These are phyloP conservation scores for Ottelia alismoides DNA, from an alignment of 106 monocot genomes.

Conservation along the genomic window DNA sequence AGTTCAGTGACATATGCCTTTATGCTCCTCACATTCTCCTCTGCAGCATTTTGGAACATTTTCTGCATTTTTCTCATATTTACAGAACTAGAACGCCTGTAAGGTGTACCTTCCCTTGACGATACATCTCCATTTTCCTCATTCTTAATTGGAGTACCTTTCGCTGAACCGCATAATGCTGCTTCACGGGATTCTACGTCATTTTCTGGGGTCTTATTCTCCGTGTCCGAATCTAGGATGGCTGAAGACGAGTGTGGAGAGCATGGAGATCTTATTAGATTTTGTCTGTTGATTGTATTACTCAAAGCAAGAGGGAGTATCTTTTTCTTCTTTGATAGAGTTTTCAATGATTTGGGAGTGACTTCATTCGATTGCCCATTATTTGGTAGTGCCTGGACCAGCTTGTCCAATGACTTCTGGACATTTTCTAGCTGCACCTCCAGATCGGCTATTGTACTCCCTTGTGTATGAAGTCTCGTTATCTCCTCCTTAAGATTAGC, in stretches of 20 bases:
- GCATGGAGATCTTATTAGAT: conserved; percentile 66
- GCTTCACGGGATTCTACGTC: conserved; percentile 13
- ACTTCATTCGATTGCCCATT: conserved; percentile 9
- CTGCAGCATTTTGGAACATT: conserved; percentile 92
- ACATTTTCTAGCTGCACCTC: conserved; percentile 89
- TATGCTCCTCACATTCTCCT: conserved; percentile 84
- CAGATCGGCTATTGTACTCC: conserved; percentile 59
- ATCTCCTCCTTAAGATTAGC: conserved; percentile 83
- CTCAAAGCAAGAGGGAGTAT: conserved; percentile 50
- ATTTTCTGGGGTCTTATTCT: conserved; percentile 54
- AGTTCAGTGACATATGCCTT: conserved; percentile 89
- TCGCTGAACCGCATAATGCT: conserved; percentile 22
- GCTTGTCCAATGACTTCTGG: conserved; percentile 78
- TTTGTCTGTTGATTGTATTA: conserved; percentile 26
- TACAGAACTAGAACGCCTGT: conserved; percentile 64
- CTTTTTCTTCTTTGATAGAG: conserved; percentile 46
- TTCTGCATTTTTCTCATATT: conserved; percentile 97
- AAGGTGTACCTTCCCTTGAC: conserved; percentile 70
- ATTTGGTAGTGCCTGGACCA: conserved; percentile 71
- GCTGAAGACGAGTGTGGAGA: conserved; percentile 61
- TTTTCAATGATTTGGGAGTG: conserved; percentile 31
- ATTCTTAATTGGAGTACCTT: conserved; percentile 52
- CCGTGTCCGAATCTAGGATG: conserved; percentile 33
- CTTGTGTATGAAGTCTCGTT: conserved; percentile 76
- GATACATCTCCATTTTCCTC: conserved; percentile 53